phyloP scores from a whole-genome alignment of 202 grass and related monocot species.

The Schoenoplectus tabernaemontani region DNA sequence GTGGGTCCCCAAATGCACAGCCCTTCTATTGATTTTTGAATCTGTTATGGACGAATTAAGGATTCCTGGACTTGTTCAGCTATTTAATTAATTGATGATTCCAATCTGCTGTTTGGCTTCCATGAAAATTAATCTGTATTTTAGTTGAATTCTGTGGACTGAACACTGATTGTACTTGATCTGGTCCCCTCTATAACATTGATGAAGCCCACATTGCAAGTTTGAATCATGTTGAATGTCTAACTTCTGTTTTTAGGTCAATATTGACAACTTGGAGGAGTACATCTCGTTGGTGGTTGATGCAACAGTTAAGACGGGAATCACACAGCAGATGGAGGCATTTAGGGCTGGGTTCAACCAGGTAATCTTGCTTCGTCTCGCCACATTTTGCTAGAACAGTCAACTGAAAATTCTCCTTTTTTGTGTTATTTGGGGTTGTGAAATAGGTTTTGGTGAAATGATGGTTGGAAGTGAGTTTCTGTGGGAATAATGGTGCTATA shows the following conservation, averaged over 20 bases:
- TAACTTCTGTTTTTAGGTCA: conserved; percentile 37
- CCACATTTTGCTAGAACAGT: conserved; percentile 2
- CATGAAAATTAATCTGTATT: neutral
- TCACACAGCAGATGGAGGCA: conserved; percentile 53
- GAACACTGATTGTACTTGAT: neutral
- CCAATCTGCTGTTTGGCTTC: neutral
- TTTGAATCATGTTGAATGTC: neutral
- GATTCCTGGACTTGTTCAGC: neutral
- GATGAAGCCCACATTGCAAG: neutral
- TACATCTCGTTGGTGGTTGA: conserved; percentile 68
- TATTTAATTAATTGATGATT: neutral
- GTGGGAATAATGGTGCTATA: neutral
- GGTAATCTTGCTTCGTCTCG: conserved; percentile 28
- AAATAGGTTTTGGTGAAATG: conserved; percentile 9
- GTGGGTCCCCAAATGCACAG: neutral
- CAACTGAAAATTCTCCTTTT: neutral
- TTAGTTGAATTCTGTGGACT: neutral
- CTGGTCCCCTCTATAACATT: neutral
- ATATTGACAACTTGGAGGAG: conserved; percentile 66
- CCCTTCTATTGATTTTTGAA: neutral
- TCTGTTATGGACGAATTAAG: neutral
- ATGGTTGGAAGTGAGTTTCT: neutral
- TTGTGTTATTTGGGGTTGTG: neutral
- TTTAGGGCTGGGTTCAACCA: conserved; percentile 68
- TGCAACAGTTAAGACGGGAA: conserved; percentile 57